These are phyloP conservation scores for Tricholoma terreum DNA, from an alignment of 768 basidiomycete genomes.

Conservation along the genomic window DNA sequence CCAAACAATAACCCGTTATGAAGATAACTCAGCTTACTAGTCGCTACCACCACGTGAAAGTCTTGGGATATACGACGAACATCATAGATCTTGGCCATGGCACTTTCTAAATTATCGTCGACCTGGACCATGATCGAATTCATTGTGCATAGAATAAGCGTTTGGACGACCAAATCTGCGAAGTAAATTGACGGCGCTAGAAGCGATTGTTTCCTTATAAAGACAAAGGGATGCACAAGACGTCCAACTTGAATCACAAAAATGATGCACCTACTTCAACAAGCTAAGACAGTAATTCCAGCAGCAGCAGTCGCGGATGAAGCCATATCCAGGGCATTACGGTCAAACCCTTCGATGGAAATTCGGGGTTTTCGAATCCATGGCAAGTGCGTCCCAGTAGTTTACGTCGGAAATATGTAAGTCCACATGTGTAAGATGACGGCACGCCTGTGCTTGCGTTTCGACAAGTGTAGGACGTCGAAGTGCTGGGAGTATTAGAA, in stretches of 20 bases:
- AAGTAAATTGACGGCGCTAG: conserved; percentile 12
- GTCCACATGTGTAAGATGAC: background rate
- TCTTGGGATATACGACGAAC: conserved; percentile 27
- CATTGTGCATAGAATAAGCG: background rate
- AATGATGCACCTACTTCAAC: conserved; percentile 20
- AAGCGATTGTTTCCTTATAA: conserved; percentile 28
- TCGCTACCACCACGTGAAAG: background rate
- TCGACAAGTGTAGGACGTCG: conserved; percentile 32
- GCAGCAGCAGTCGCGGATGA: conserved; percentile 31
- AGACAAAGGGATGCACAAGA: background rate
- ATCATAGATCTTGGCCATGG: conserved; percentile 34
- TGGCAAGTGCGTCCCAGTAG: conserved; percentile 36
- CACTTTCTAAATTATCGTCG: conserved; percentile 27
- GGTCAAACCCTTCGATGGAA: conserved; percentile 36
- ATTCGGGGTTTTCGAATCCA: conserved; percentile 28
- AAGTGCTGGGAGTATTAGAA: conserved; percentile 30
- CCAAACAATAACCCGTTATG: conserved; percentile 27
- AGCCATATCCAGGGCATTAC: conserved; percentile 32
- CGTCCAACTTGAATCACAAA: background rate
- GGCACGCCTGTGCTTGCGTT: conserved; percentile 30
- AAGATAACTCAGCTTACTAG: background rate
- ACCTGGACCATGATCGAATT: conserved; percentile 11
- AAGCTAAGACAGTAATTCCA: conserved; percentile 30
- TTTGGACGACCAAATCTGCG: too few species aligned
- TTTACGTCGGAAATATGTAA: background rate